Evolutionary conservation across 768 basidiomycete genomes (phyloP).

Genomic region (Podaxis sp.): DNA sequence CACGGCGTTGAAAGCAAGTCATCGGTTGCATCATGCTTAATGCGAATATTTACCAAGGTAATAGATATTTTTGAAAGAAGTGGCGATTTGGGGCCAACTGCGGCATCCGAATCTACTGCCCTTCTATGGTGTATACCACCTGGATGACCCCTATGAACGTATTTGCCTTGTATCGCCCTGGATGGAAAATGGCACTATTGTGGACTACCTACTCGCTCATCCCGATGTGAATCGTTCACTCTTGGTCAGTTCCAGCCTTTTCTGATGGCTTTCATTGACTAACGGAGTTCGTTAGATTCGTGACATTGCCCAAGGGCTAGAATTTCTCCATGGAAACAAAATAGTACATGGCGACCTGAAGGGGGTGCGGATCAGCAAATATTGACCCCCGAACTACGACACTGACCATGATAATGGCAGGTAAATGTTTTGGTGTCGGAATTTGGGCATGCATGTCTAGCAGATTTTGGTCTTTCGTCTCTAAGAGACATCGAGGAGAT

Average conservation of each 20-base stretch:
- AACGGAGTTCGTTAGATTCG: not conserved
- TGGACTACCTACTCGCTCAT: not conserved
- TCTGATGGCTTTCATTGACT: not conserved
- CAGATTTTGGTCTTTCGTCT: constrained; percentile 13
- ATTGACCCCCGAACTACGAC: not conserved
- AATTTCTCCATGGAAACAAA: constrained; percentile 4
- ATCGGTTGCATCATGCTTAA: not conserved
- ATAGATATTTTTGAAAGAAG: constrained; percentile 6
- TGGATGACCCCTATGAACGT: constrained; percentile 2
- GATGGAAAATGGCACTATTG: constrained; percentile 17
- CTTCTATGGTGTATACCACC: constrained; percentile 17
- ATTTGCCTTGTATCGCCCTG: constrained; percentile 17
- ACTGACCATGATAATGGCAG: not conserved
- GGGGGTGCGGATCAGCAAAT: not conserved
- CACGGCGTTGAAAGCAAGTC: not conserved
- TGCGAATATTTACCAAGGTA: not conserved
- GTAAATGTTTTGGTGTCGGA: constrained; percentile 8
- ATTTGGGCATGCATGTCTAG: not conserved
- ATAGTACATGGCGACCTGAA: constrained; percentile 16
- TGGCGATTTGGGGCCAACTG: constrained; percentile 14
- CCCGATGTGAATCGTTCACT: not conserved
- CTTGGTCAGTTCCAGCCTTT: not conserved
- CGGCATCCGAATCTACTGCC: constrained; percentile 14
- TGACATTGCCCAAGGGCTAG: constrained; percentile 2
- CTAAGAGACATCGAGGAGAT: constrained; percentile 16